Conservation (phyloP, 768 basidiomycete genomes). For the Lepiota venenata region DNA sequence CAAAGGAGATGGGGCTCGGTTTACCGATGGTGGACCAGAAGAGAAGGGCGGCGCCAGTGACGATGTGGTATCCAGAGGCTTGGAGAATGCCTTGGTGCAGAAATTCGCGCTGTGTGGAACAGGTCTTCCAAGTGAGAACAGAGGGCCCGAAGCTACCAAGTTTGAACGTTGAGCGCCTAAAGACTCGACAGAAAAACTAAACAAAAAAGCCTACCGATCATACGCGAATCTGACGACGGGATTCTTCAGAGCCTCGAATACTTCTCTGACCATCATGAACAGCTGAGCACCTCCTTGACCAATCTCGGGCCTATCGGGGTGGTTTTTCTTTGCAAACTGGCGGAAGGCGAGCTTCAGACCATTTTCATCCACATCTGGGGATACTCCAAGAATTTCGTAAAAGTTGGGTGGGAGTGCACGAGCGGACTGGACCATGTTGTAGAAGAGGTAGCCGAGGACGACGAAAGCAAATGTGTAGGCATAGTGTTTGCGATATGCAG, state of each 20-base stretch:
- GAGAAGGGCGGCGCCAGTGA: constrained; percentile 52
- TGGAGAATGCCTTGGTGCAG: constrained; percentile 61
- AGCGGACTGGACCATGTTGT: constrained; percentile 58
- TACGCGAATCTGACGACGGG: constrained; percentile 82
- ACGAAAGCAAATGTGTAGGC: constrained; percentile 60
- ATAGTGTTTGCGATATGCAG: constrained; percentile 53
- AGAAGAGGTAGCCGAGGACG: constrained; percentile 62
- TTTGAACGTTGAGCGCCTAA: neutral
- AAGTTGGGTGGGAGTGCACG: constrained; percentile 65
- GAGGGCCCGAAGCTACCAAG: constrained; percentile 69
- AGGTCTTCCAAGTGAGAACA: constrained; percentile 60
- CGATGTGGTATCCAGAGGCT: constrained; percentile 64
- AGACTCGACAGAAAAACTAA: neutral
- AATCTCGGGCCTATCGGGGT: constrained; percentile 70
- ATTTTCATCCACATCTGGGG: constrained; percentile 58
- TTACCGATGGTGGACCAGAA: constrained; percentile 62
- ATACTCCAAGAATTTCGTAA: constrained; percentile 70
- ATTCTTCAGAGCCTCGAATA: constrained; percentile 75
- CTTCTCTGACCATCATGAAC: constrained; percentile 71
- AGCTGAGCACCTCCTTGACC: constrained; percentile 54
- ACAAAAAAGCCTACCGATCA: constrained; percentile 56
- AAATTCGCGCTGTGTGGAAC: constrained; percentile 68
- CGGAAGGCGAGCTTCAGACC: constrained; percentile 72
- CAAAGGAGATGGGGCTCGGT: constrained; percentile 59
- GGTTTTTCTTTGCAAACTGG: constrained; percentile 67